Evolutionary conservation across 192 early-diverging fungal species (phyloP), one percentile per base, ranked within the genome.

Genomic region (Backusella sp.): DNA sequence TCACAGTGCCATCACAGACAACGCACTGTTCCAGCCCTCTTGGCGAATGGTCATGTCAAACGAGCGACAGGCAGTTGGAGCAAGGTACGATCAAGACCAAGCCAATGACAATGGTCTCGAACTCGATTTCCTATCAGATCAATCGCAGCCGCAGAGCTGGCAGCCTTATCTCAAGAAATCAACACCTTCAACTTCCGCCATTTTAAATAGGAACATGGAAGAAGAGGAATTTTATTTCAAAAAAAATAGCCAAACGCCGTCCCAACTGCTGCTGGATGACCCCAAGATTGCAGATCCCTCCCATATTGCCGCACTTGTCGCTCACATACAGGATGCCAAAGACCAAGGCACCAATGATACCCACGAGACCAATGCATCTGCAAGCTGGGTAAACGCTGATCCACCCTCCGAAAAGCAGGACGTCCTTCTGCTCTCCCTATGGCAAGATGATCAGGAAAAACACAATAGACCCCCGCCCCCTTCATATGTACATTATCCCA

Each of bases 401-500:
- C 56, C 56, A 1, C 9, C 56, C 9, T 28, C 56, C 4, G 56
- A 62, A 62, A 35, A 72, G 34, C 41, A 72, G 6, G 44, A 72
- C 3, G 39, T 19, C 4, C 17, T 72, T 4, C 17, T 72, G 0
- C 44, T 46, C 44, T 49, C 37, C 0, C 30, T 72, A 52, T 72
- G 70, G 70, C 39, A 35, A n/a, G 41, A 72, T 5, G 36, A 41
- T 4, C 14, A 49, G n/a, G 44, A 42, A 32, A 41, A 49, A 35
- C 39, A 41, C 6, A 17, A 72, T 30, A 42, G 39, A 49, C 41
- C 37, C 2, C 70, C 44, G 44, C 23, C 37, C 32, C 73, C 56
- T n/a, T 44, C 53, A 9, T 26, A 19, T 70, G 39, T 70, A 34
- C 52, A 52, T 11, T 80, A 80, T 41, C 72, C 66, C n/a, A 76